Base-by-base conservation (phyloP, 805 yeast genomes). In the Saturnispora zaruensis region DNA sequence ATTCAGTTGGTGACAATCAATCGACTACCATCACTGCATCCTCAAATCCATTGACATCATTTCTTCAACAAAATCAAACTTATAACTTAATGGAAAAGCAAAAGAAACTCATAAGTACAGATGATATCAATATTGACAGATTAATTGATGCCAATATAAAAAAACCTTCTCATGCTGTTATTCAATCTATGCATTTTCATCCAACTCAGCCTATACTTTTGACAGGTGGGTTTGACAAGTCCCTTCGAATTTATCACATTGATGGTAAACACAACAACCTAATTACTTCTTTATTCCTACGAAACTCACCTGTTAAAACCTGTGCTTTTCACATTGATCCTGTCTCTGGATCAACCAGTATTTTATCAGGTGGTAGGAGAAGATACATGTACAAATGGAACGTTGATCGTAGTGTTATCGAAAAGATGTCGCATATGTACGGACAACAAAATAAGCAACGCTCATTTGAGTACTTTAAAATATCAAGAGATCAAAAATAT, bases 301-400 rank as follows among this genome's bases (percentile, higher is more conserved):
- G 82, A 47, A 81, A 86, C 55, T 76, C 87, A 9, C 96, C 98
- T 4, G 75, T 93, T 44, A 85, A 83, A 56, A 76, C 86, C 0
- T 90, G 95, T 32, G 67, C 71, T 53, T 88, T 87, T 66, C 76
- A 79, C 50, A 64, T 67, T 50, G 78, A 71, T 49, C 54, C 56
- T 54, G 77, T 79, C 50, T 64, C 66, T 48, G 78, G 72, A 44
- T 51, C 57, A 54, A 75, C 71, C 60, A 70, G 73, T 57, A 80
- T 91, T 8, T 83, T 79, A 62, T 86, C 95, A 2, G 96, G 85
- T 53, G 99, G 98, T 52, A 80, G 97, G 69, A 79, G 99, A 70
- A 76, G 87, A 51, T 90, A 83, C 63, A 82, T 93, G 87, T 87
- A 85, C 68, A 82, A 88, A 45, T 90, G 98, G 96, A 90, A 89